Base-by-base conservation (phyloP, 1,284 basidiomycete genomes). In the Taiwanofungus camphoratus region DNA sequence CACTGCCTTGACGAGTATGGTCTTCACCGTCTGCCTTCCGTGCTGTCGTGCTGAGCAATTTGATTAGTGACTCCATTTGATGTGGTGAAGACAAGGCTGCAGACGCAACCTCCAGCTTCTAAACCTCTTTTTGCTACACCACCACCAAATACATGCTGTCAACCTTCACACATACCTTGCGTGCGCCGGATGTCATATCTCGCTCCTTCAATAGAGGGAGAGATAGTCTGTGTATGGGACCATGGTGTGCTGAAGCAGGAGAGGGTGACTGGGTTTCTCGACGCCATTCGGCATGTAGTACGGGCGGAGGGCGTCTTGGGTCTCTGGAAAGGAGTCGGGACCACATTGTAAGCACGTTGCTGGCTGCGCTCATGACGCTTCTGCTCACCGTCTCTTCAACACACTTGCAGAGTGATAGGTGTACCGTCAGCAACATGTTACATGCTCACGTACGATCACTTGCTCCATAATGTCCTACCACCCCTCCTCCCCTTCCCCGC, bases 401-500 rank as follows among this genome's bases (percentile, higher is more conserved):
- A 22, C 26, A 48, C 31, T 18, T 16, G 38, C 49, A 92, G 92
- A 41, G 65, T 91, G 23, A 95, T 99, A 63, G 87, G 90, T 18
- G 89, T 99, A 6, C 95, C 95, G 0, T 87, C 93, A 0, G 82
- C 94, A 38, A 92, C 94, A 36, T 78, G 84, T 27, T 99, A 99
- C 67, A 99, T 99, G 84, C 74, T 97, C 38, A 92, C 91, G 21
- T 99, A 99, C 64, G 95, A 98, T 64, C 81, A 88, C 60, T 79
- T 98, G 16, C 72, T 92, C 11, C 75, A 79, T 43, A 69, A 72
- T 29, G 65, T 70, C 16, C 61, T 87, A 9, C 83, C 85, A 5
- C 66, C 76, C 13, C 46, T 85, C 23, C 65, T 82, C 36, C 70
- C 77, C 3, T 68, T 16, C 16, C 66, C 73, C 50, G 65, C 82